These are phyloP conservation scores for Chaetomium globosum DNA, from an alignment of 2,329 filamentous ascomycete species.

Conservation along the genomic window DNA sequence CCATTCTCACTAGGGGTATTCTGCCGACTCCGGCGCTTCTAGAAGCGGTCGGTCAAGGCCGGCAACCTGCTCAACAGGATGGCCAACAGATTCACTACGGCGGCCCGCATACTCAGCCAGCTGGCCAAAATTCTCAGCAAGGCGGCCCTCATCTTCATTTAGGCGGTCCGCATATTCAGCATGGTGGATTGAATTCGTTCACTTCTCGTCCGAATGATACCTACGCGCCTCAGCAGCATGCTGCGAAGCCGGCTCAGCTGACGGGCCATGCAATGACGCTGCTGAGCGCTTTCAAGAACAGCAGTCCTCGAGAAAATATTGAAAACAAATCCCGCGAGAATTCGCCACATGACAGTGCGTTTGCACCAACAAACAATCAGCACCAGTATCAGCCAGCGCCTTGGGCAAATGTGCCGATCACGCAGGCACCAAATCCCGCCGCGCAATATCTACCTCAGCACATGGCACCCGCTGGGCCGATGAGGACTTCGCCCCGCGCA, in stretches of 20 bases:
- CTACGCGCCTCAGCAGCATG: constrained; percentile 35
- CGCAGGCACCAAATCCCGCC: constrained; percentile 30
- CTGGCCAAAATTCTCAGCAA: not conserved
- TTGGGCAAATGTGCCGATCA: constrained; percentile 25
- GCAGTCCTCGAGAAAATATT: constrained; percentile 26
- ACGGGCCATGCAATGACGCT: constrained; percentile 45
- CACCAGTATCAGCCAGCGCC: constrained; percentile 22
- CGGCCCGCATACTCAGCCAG: constrained; percentile 38
- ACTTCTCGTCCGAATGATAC: constrained; percentile 15
- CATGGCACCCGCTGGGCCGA: constrained; percentile 21
- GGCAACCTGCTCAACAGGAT: not conserved
- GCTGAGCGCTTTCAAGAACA: constrained; percentile 47
- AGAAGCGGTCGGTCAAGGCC: constrained; percentile 30
- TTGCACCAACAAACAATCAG: constrained; percentile 17
- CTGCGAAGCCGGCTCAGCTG: constrained; percentile 36
- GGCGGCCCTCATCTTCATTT: constrained; percentile 38
- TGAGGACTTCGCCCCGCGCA: constrained; percentile 23
- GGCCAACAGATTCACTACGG: constrained; percentile 12
- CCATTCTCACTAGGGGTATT: constrained; percentile 51
- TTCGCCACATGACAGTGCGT: constrained; percentile 20
- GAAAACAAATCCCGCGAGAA: constrained; percentile 28
- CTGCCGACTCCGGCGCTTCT: constrained; percentile 43
- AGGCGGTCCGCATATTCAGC: constrained; percentile 5
- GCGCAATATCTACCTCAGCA: constrained; percentile 33
- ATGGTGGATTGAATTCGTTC: constrained; percentile 2